Evolutionary conservation across 2,329 filamentous ascomycete genomes (phyloP).

Genomic region (Diaporthe sp.): DNA sequence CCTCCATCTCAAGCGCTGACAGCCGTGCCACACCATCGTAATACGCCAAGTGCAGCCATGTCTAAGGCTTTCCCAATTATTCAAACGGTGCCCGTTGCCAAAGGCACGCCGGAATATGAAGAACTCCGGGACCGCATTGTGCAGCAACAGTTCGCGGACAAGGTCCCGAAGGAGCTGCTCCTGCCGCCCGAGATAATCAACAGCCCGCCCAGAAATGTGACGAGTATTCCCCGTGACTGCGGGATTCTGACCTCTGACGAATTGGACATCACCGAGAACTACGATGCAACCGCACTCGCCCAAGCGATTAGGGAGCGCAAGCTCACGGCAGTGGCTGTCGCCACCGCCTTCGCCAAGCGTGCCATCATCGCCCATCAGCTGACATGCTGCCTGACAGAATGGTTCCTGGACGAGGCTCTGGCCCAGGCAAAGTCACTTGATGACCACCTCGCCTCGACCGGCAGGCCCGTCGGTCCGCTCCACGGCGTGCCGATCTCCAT

Average conservation of each 20-base stretch:
- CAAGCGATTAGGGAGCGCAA: conserved; percentile 51
- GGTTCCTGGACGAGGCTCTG: conserved; percentile 46
- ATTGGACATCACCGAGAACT: conserved; percentile 61
- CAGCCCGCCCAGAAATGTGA: conserved; percentile 49
- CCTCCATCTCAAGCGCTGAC: neutral
- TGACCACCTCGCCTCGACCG: conserved; percentile 51
- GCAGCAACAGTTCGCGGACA: conserved; percentile 46
- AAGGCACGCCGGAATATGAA: conserved; percentile 43
- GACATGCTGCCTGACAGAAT: conserved; percentile 42
- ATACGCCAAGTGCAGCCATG: neutral
- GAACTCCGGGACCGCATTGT: conserved; percentile 42
- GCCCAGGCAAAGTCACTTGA: conserved; percentile 53
- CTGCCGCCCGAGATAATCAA: conserved; percentile 46
- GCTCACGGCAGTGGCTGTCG: conserved; percentile 54
- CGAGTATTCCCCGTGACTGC: conserved; percentile 51
- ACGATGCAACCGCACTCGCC: conserved; percentile 57
- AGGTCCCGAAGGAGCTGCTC: conserved; percentile 47
- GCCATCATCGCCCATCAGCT: conserved; percentile 62
- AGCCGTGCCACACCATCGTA: neutral
- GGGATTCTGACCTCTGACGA: conserved; percentile 60
- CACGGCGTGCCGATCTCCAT: conserved; percentile 65
- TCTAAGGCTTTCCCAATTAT: conserved; percentile 38
- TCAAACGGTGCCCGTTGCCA: conserved; percentile 42
- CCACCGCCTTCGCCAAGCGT: conserved; percentile 57
- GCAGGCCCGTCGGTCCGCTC: conserved; percentile 64